Evolutionary conservation across 2,329 filamentous ascomycete species (phyloP).

Genomic region (Aspergillus flavus): DNA sequence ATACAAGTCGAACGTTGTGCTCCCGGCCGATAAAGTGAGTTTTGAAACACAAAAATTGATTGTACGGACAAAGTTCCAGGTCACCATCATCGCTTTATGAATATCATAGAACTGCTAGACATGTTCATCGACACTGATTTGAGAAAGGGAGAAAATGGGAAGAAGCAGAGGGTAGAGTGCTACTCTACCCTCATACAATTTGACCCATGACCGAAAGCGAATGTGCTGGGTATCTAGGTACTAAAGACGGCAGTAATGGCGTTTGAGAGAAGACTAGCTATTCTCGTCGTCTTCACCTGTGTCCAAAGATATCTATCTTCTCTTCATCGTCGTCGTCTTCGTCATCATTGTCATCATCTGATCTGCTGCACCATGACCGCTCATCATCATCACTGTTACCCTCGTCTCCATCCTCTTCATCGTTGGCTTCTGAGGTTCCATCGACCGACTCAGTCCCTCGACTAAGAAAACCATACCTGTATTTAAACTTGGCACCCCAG

Average conservation of each 20-base stretch:
- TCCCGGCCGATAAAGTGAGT: not conserved
- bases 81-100: not conserved
- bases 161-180: not conserved
- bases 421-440: constrained; percentile 22
- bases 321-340: constrained; percentile 54
- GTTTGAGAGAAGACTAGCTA: not conserved
- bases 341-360: constrained; percentile 50
- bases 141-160: not conserved
- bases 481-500: constrained; percentile 55
- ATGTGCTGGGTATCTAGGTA: not conserved
- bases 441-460: constrained; percentile 31
- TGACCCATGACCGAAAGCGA: not conserved
- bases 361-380: constrained; percentile 32
- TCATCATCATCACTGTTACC: not conserved
- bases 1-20: not conserved
- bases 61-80: not conserved
- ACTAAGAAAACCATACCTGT: constrained; percentile 39
- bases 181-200: not conserved
- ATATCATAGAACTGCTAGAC: not conserved
- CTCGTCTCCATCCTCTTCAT: constrained; percentile 24
- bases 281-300: constrained; percentile 42
- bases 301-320: constrained; percentile 55
- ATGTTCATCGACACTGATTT: not conserved
- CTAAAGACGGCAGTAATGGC: not conserved
- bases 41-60: no score